Conservation (phyloP, 176 grass and related monocot genomes). For the Calamus simplicifolius region DNA sequence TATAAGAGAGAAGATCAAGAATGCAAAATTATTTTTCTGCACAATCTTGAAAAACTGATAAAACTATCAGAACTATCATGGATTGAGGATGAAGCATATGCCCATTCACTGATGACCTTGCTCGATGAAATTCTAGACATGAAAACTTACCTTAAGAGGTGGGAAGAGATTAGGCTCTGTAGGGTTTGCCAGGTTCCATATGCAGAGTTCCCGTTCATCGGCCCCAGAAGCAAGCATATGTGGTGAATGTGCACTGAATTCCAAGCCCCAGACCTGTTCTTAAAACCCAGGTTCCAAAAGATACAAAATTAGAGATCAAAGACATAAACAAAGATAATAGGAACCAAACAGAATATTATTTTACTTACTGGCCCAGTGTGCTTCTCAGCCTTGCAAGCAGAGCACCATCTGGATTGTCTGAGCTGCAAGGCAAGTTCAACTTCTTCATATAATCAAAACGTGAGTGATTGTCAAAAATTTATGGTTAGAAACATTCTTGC, state of each 20-base stretch:
- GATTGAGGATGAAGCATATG: too few species aligned
- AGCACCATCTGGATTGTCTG: constrained; percentile 51
- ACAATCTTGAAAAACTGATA: too few species aligned
- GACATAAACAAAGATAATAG: constrained; percentile 7
- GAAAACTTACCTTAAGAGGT: constrained; percentile 55
- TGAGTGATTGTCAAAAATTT: too few species aligned
- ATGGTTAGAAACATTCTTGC: too few species aligned
- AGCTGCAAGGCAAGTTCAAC: constrained; percentile 30
- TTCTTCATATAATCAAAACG: too few species aligned
- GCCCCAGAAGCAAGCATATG: constrained; percentile 81
- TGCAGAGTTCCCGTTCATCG: constrained; percentile 78
- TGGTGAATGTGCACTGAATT: constrained; percentile 65
- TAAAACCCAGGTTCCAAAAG: neutral
- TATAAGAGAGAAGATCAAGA: too few species aligned
- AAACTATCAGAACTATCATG: too few species aligned
- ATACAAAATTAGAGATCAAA: too few species aligned
- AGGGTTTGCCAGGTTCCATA: constrained; percentile 92
- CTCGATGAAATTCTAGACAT: too few species aligned
- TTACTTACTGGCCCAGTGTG: constrained; percentile 67
- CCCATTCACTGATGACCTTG: too few species aligned
- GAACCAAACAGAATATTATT: constrained; percentile 2
- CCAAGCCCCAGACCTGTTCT: constrained; percentile 71
- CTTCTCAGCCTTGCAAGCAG: constrained; percentile 81
- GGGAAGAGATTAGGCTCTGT: constrained; percentile 54
- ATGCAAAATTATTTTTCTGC: too few species aligned